Evolutionary conservation across 768 basidiomycete species (phyloP), one percentile per base, ranked within the genome.

Genomic region (Piloderma croceum): DNA sequence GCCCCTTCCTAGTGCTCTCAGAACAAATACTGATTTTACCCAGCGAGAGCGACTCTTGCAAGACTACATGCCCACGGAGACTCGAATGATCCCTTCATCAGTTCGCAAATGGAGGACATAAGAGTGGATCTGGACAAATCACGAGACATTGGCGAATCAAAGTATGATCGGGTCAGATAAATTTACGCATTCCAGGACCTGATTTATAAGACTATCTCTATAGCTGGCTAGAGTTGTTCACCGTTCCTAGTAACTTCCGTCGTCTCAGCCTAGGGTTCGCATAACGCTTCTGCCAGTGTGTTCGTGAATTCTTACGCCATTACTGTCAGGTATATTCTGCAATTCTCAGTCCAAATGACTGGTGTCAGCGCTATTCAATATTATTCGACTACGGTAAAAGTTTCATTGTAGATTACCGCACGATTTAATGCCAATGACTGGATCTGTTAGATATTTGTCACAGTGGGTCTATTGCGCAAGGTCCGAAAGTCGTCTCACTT

Each of bases 281-380:
- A n/a, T n/a, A n/a, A n/a, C n/a, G n/a, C n/a, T 57, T 7, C 22
- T 39, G 37, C 54, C 62, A n/a, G 34, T 29, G 27, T 9, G 27
- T 29, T 29, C 27, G 15, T 29, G 27, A n/a, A n/a, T n/a, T n/a
- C 27, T 29, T 15, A 29, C 27, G 27, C 27, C 10, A 29, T n/a
- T n/a, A n/a, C 9, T 9, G 27, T 9, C 39, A 65, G 57, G 27
- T 67, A 64, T 44, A 69, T 72, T 31, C 56, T 73, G 2, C 71
- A 78, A 52, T 75, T 76, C 50, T 73, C 71, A 6, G 74, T 77
- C 7, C 77, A 80, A 48, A 77, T 77, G 73, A 80, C 77, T 7
- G 77, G 72, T 54, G 70, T 57, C 39, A 73, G 70, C 36, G 73
- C 70, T 27, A 75, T 80, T 29, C 74, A 76, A 46, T 75, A 74